Evolutionary conservation across 148 eudicot species (phyloP).

Genomic region (Beta vulgaris): DNA sequence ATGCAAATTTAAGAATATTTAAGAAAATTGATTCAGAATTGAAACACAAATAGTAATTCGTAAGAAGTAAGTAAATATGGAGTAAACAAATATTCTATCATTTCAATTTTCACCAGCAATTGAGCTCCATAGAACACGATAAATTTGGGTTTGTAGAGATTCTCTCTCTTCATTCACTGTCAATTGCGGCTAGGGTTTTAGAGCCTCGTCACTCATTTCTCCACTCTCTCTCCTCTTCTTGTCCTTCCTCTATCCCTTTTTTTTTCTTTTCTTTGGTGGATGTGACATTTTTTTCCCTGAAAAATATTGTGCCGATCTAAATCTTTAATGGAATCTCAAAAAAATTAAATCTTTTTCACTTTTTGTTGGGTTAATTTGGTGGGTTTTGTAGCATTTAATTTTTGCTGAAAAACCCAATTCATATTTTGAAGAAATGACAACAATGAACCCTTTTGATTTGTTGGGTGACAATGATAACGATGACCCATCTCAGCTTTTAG

Average conservation of each 20-base stretch:
- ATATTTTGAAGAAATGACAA: constrained; percentile 42
- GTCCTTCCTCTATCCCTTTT: not conserved
- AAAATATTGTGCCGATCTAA: constrained; percentile 11
- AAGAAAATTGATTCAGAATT: too few relatives aligned
- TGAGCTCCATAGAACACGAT: constrained; percentile 10
- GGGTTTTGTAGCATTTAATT: constrained; percentile 11
- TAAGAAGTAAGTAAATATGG: too few relatives aligned
- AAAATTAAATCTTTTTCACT: not conserved
- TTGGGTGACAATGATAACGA: constrained; percentile 66
- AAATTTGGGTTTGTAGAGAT: constrained; percentile 9
- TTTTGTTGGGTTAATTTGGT: not conserved
- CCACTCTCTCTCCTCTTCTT: constrained; percentile 3
- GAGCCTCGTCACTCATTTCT: constrained; percentile 2
- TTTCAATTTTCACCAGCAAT: not conserved
- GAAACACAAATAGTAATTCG: too few relatives aligned
- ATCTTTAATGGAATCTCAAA: not conserved
- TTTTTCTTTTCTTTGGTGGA: not conserved
- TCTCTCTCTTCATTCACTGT: not conserved
- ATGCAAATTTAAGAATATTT: too few relatives aligned
- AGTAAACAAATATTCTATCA: not conserved
- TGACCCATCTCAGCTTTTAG: constrained; percentile 54
- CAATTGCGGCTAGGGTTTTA: constrained; percentile 68
- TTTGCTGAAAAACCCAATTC: constrained; percentile 16
- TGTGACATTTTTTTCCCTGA: constrained; percentile 1
- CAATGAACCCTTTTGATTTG: constrained; percentile 71